These are phyloP conservation scores for Pythium aquatile DNA, from an alignment of 352 stramenopile species.

Conservation along the genomic window DNA sequence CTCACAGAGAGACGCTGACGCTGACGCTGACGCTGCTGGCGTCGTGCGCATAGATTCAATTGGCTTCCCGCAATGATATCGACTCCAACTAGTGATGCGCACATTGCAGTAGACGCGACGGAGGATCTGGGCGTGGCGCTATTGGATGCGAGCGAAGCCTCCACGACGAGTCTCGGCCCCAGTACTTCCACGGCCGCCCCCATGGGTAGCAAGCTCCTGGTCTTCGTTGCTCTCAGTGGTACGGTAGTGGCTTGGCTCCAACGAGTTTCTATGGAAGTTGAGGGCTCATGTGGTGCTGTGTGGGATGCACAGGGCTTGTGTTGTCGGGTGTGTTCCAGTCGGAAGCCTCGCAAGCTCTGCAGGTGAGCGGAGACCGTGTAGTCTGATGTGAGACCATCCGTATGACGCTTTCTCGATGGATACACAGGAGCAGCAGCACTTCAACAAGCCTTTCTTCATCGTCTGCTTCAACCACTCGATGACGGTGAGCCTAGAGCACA, in stretches of 20 bases:
- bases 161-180: no score
- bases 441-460: conserved; percentile 63
- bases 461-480: conserved; percentile 58
- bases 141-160: neutral
- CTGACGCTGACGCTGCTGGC: neutral
- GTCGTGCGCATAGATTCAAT: neutral
- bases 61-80: neutral
- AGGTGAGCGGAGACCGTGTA: neutral
- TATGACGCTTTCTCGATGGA: neutral
- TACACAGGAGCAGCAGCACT: conserved; percentile 34
- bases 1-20: neutral
- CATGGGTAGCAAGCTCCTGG: neutral
- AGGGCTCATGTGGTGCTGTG: no score
- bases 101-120: neutral
- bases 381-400: neutral
- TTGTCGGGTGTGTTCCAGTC: conserved; percentile 16
- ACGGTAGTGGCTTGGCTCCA: no score
- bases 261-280: no score
- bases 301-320: neutral
- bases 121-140: neutral
- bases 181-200: neutral
- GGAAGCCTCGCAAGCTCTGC: conserved; percentile 15
- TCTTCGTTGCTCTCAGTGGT: neutral
- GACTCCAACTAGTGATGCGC: neutral
- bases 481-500: conserved; percentile 15